These are phyloP conservation scores for Pilasporangium apinafurcum DNA, from an alignment of 352 stramenopile species.

Conservation along the genomic window DNA sequence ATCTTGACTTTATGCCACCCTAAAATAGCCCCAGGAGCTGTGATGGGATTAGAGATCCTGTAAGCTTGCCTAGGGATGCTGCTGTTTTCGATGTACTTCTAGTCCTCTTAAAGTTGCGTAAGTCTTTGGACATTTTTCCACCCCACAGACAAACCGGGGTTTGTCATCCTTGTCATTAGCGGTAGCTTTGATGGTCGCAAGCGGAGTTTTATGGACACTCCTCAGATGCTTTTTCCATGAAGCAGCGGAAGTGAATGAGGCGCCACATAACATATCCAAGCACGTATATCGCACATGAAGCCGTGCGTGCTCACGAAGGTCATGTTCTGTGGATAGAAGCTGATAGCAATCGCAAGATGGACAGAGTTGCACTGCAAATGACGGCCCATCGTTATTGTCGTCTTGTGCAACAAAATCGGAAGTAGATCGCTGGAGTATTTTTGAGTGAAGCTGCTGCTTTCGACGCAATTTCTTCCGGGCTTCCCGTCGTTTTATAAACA, in stretches of 20 bases:
- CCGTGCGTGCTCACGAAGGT: constrained; percentile 13
- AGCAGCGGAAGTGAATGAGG: constrained; percentile 14
- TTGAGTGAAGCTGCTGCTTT: neutral
- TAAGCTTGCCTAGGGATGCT: no score
- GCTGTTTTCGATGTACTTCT: constrained; percentile 20
- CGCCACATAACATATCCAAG: constrained; percentile 12
- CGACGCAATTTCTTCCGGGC: neutral
- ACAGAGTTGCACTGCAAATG: constrained; percentile 26
- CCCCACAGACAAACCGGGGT: constrained; percentile 14
- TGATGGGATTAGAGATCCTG: no score
- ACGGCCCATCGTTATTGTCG: neutral
- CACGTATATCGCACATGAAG: constrained; percentile 25
- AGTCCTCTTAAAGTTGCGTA: constrained; percentile 32
- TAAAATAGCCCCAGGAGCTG: no score
- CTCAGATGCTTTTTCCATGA: constrained; percentile 24
- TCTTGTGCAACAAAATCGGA: neutral
- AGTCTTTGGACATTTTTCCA: constrained; percentile 22
- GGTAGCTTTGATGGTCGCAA: neutral
- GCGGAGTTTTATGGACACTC: constrained; percentile 2
- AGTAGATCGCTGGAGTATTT: neutral
- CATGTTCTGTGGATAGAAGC: constrained; percentile 13
- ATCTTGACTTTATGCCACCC: no score
- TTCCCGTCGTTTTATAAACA: constrained; percentile 8
- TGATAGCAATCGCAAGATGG: constrained; percentile 27
- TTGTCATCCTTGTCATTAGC: neutral